Base-by-base conservation (phyloP, 2,329 filamentous ascomycete genomes). In the Didymella arachidicola region DNA sequence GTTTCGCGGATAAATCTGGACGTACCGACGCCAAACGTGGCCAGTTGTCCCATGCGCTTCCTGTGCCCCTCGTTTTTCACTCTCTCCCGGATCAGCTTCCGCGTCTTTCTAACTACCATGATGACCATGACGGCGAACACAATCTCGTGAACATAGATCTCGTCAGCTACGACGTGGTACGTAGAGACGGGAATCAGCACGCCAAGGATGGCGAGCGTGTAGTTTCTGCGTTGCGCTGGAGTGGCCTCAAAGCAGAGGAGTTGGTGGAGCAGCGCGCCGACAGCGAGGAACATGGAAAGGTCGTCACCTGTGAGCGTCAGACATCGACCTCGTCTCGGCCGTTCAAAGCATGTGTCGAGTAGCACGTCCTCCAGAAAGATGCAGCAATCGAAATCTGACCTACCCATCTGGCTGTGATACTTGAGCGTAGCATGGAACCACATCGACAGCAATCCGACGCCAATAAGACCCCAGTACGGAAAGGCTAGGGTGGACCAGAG, bases 231-330 rank as follows among this genome's bases (percentile, higher is more conserved):
- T 50, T 72, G 62, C 8, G 59, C 26, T 1, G 59, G 60, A 1
- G 72, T 58, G 7, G 66, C 62, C 36, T 80, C 76, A 34, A 79
- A 76, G 12, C 80, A 81, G 54, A 80, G 78, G 4, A 82, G 72
- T 47, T 81, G 80, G 46, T 85, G 82, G 5, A 87, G 76, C 53
- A 87, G 78, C 0, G 83, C 77, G 59, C 81, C 83, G 22, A 79
- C 80, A 4, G 86, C 79, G 12, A 83, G 72, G 29, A 86, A 79
- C 85, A 86, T 87, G 53, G 83, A 82, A n/a, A 87, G 74, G 64
- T 87, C 85, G 63, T 87, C 85, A 61, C 79, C 80, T 73, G 42
- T 5, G 3, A n/a, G 7, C 27, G 22, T 43, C 25, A 43, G 25
- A 41, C 14, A 27, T 26, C 4, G 4, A 36, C n/a, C 16, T 14